Evolutionary conservation across 331 rosid species (phyloP).

Genomic region (Rhamnella rubrinervis): DNA sequence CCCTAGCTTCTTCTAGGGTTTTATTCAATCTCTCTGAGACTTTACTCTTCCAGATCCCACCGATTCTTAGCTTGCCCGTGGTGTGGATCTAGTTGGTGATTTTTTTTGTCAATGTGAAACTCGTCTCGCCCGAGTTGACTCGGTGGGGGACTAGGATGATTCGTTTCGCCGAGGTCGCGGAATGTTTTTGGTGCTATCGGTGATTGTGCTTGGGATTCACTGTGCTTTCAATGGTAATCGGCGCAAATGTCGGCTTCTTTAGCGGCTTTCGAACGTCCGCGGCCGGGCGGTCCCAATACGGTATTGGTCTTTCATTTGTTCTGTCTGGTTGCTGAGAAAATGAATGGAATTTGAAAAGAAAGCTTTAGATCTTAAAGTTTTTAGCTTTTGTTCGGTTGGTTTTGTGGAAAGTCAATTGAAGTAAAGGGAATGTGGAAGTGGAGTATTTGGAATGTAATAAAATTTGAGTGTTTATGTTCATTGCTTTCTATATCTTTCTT

Average conservation of each 20-base stretch:
- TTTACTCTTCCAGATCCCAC: slow-evolving; percentile 55
- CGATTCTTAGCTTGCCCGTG: slow-evolving; percentile 28
- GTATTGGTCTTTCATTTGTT: slow-evolving; percentile 35
- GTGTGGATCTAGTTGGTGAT: slow-evolving; percentile 39
- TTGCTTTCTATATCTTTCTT: not conserved
- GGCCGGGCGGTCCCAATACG: slow-evolving; percentile 74
- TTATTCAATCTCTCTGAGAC: not conserved
- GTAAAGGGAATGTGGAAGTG: not conserved
- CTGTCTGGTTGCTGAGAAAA: slow-evolving; percentile 19
- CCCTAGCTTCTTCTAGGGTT: slow-evolving; percentile 8
- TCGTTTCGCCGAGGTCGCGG: slow-evolving; percentile 22
- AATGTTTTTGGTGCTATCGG: slow-evolving; percentile 30
- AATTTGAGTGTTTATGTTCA: not conserved
- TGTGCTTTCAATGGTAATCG: slow-evolving; percentile 39
- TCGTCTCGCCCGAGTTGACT: slow-evolving; percentile 35
- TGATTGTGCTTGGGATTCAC: slow-evolving; percentile 26
- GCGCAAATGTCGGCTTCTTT: slow-evolving; percentile 83
- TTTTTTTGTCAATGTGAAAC: slow-evolving; percentile 11
- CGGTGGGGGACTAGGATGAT: slow-evolving; percentile 27
- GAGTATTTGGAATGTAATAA: not conserved
- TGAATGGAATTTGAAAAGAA: slow-evolving; percentile 13
- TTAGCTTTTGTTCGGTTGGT: not conserved
- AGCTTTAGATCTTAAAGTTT: not conserved
- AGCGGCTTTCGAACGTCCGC: slow-evolving; percentile 86
- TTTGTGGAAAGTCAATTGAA: not conserved